A percentile compares a stretch with the other conserved stretches of the same genome.
These are phyloP conservation scores for Pseudogymnoascus sp. DNA, from an alignment of 2,329 filamentous ascomycete genomes.

Conservation along the genomic window DNA sequence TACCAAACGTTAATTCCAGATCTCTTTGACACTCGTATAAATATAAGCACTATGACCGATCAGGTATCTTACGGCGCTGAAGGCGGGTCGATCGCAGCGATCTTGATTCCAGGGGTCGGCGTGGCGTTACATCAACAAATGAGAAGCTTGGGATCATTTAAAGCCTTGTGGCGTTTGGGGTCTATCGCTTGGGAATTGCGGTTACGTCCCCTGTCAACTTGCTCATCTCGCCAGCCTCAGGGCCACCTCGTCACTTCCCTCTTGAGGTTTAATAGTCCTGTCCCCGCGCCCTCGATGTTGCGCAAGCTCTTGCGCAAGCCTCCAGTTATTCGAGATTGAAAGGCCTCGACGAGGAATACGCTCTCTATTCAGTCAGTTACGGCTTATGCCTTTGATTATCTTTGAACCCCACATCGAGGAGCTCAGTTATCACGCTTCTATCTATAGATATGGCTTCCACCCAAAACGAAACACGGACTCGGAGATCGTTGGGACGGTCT, in stretches of 20 bases:
- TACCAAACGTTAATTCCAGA: background rate
- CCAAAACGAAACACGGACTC: background rate
- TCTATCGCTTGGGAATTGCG: background rate
- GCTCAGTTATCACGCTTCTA: background rate
- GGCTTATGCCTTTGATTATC: background rate
- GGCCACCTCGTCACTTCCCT: background rate
- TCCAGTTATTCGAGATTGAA: background rate
- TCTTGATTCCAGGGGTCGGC: background rate
- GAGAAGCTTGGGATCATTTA: background rate
- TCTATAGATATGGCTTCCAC: background rate
- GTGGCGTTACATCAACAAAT: constrained; percentile 4
- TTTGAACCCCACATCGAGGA: background rate
- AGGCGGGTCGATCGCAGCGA: background rate
- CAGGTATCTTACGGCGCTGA: background rate
- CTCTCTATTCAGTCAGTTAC: background rate
- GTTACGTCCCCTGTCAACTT: background rate
- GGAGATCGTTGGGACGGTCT: background rate
- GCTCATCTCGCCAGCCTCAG: background rate
- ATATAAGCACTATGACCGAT: constrained; percentile 2
- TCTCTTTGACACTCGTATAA: background rate
- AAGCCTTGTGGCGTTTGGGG: background rate
- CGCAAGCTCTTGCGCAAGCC: background rate
- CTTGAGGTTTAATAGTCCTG: constrained; percentile 1
- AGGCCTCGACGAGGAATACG: background rate
- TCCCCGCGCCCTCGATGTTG: background rate